Base-by-base conservation (phyloP, 2,329 filamentous ascomycete species). In the Clonostachys chloroleuca region DNA sequence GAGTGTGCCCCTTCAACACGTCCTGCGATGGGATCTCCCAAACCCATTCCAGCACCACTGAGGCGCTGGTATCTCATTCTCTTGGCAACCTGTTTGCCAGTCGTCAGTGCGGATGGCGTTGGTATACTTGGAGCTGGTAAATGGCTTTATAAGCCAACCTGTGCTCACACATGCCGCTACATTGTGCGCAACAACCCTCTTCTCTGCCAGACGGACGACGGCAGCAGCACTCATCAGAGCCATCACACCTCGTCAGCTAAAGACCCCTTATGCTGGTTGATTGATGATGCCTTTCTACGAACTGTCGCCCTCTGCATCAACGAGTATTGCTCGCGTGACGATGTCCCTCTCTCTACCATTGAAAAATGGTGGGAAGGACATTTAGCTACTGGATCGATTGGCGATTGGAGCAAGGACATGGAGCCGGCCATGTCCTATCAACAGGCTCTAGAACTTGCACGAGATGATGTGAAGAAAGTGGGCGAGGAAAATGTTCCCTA, bases 231-330 rank as follows among this genome's bases (percentile, higher is more conserved):
- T 3, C 16, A 34, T 20, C 44, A 30, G 20, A 14, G 14, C 34
- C 13, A 35, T 20, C 36, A 39, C 17, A 18, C 14, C 36, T n/a
- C 14, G 2, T 40, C 44, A 12, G 12, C 47, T 34, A 30, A 33
- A 18, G 34, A 36, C 18, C 16, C 42, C 8, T 12, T 17, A 9
- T 67, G 64, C 51, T 66, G 55, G 49, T 53, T 56, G 1, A 54
- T 47, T 8, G 60, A 66, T 16, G 47, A 46, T 9, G 52, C 52
- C 5, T 66, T 66, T 43, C 53, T 65, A 30, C 54, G 55, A 12
- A 64, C 63, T 4, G 56, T 66, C 56, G 62, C 64, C 1, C 54
- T 65, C 13, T 67, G 64, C 41, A 65, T 67, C 43, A 50, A 60
- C 43, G 61, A 56, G 8, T 59, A 64, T 44, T 66, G 64, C 37